These are phyloP conservation scores for Pestalotiopsis sp. DNA, from an alignment of 2,329 filamentous ascomycete species.

Conservation along the genomic window DNA sequence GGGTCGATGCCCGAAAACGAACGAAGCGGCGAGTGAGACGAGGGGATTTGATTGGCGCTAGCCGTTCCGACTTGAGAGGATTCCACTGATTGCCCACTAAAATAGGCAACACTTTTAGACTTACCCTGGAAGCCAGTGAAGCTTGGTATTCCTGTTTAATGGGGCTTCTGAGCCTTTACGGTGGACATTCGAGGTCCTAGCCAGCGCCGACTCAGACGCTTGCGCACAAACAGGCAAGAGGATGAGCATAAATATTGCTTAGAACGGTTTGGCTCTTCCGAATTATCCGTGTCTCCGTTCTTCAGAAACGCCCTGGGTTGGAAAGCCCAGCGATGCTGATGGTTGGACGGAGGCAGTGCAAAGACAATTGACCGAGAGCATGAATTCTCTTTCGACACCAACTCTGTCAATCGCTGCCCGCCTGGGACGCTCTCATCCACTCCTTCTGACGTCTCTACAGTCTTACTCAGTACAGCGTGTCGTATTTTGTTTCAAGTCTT, in stretches of 20 bases:
- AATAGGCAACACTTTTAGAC: not conserved
- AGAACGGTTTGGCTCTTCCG: constrained; percentile 3
- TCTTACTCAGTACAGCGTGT: not conserved
- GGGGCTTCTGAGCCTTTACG: not conserved
- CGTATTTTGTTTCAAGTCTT: not conserved
- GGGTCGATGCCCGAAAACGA: not conserved
- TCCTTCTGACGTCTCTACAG: not conserved
- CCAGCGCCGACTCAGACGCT: not conserved
- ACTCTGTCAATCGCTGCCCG: not conserved
- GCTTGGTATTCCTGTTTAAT: constrained; percentile 2
- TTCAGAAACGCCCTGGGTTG: not conserved
- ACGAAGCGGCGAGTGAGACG: not conserved
- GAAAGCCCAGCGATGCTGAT: not conserved
- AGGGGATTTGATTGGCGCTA: not conserved
- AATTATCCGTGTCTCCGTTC: not conserved
- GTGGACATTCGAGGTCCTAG: not conserved
- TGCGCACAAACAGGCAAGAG: not conserved
- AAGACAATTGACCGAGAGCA: not conserved
- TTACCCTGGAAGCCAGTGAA: not conserved
- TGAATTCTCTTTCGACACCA: not conserved
- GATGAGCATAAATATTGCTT: not conserved
- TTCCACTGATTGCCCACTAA: not conserved
- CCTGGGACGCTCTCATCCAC: not conserved
- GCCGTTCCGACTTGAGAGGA: not conserved
- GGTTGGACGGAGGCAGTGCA: not conserved